Conservation (phyloP, 1,284 basidiomycete species). For the Cutaneotrichosporon curvatum region DNA sequence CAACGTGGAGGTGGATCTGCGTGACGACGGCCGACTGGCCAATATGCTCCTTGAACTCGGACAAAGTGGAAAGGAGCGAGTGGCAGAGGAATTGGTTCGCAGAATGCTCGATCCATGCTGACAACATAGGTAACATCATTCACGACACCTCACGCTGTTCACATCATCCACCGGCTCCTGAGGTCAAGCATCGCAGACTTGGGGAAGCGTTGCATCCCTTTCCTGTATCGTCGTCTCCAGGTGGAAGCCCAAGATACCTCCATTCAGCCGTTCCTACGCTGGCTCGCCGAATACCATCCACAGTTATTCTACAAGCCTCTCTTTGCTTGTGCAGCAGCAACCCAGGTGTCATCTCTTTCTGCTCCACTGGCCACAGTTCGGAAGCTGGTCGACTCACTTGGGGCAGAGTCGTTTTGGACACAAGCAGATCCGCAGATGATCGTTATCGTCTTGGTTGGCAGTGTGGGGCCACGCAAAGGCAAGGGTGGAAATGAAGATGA, state of each 20-base stretch:
- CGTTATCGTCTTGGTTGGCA: slow-evolving; percentile 54
- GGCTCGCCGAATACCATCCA: slow-evolving; percentile 46
- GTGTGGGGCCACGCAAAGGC: slow-evolving; percentile 26
- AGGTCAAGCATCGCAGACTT: too few species aligned
- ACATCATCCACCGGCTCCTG: too few species aligned
- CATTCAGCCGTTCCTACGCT: slow-evolving; percentile 22
- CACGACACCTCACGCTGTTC: too few species aligned
- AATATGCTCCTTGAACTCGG: too few species aligned
- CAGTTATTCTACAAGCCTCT: slow-evolving; percentile 67
- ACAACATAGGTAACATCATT: too few species aligned
- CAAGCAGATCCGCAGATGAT: slow-evolving; percentile 66
- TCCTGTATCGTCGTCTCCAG: background rate
- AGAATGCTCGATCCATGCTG: too few species aligned
- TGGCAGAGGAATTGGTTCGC: too few species aligned
- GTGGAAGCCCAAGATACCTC: background rate
- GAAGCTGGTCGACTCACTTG: slow-evolving; percentile 52
- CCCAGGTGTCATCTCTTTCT: slow-evolving; percentile 54
- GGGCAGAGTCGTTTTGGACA: slow-evolving; percentile 56
- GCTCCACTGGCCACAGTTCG: slow-evolving; percentile 56
- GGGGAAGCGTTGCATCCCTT: too few species aligned
- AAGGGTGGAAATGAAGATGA: slow-evolving; percentile 36
- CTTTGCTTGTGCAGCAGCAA: slow-evolving; percentile 61
- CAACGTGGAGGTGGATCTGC: too few species aligned
- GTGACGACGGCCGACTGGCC: too few species aligned
- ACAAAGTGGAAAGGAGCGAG: too few species aligned